Percentiles rank a stretch among this genome's conserved stretches.
Evolutionary conservation across 345 rosid genomes (phyloP).

Genomic region (Abelmoschus esculentus): DNA sequence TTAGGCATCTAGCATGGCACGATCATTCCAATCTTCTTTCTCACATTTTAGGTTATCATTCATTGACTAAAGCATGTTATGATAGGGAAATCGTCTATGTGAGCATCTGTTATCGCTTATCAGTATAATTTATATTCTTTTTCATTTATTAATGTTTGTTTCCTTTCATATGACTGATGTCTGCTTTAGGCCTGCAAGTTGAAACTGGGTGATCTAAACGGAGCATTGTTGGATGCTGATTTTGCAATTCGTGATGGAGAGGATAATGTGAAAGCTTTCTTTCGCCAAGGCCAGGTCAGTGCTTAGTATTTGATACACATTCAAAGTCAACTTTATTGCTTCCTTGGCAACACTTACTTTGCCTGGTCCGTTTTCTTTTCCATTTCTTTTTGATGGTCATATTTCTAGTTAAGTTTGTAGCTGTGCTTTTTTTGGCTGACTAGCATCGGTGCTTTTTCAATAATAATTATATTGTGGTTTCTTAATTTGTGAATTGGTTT

Average conservation of each 20-base stretch:
- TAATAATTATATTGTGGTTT: neutral
- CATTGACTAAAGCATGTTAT: neutral
- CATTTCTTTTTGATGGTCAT: neutral
- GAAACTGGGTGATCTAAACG: neutral
- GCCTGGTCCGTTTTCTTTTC: neutral
- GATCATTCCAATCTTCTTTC: neutral
- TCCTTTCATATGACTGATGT: neutral
- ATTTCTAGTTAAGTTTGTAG: neutral
- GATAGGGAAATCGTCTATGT: neutral
- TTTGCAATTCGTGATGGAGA: neutral
- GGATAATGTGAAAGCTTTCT: neutral
- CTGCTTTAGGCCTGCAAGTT: neutral
- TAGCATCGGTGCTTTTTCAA: neutral
- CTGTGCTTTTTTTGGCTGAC: neutral
- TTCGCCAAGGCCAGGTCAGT: neutral
- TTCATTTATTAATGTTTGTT: neutral
- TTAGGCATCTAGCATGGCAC: neutral
- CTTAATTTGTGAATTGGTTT: neutral
- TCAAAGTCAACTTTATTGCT: neutral
- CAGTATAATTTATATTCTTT: neutral
- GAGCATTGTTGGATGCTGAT: neutral
- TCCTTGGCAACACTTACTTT: neutral
- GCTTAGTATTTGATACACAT: neutral
- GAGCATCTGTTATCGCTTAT: neutral
- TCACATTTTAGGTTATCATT: neutral